These are phyloP conservation scores for Combretum micranthum DNA, from an alignment of 345 rosid species.

Conservation along the genomic window DNA sequence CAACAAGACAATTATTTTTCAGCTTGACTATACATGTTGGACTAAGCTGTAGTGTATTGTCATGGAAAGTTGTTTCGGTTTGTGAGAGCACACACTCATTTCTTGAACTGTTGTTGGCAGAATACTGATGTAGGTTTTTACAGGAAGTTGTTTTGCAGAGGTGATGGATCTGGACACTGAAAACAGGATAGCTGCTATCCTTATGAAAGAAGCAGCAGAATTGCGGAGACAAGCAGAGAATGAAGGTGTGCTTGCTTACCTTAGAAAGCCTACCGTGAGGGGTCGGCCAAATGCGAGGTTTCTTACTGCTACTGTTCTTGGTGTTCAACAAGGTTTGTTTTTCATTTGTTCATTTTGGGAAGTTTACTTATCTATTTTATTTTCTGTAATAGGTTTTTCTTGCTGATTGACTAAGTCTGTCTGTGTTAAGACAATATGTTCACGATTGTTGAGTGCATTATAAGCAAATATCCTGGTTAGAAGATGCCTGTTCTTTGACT, in stretches of 20 bases:
- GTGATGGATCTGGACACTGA: constrained; percentile 89
- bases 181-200: constrained; percentile 78
- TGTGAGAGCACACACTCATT: no score
- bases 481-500: no score
- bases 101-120: no score
- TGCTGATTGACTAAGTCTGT: not conserved
- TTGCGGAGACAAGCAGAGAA: constrained; percentile 65
- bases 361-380: not conserved
- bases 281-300: constrained; percentile 79
- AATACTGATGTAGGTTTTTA: no score
- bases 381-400: not conserved
- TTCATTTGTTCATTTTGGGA: not conserved
- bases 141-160: no score
- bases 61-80: no score
- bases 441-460: no score
- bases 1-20: no score
- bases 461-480: no score
- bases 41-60: no score
- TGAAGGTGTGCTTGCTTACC: constrained; percentile 77
- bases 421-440: no score
- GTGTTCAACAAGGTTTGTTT: constrained; percentile 74
- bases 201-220: constrained; percentile 92
- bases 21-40: no score
- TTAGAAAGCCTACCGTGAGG: constrained; percentile 51
- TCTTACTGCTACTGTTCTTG: constrained; percentile 85